Conservation (phyloP, 345 rosid species). For the Populus euphratica region DNA sequence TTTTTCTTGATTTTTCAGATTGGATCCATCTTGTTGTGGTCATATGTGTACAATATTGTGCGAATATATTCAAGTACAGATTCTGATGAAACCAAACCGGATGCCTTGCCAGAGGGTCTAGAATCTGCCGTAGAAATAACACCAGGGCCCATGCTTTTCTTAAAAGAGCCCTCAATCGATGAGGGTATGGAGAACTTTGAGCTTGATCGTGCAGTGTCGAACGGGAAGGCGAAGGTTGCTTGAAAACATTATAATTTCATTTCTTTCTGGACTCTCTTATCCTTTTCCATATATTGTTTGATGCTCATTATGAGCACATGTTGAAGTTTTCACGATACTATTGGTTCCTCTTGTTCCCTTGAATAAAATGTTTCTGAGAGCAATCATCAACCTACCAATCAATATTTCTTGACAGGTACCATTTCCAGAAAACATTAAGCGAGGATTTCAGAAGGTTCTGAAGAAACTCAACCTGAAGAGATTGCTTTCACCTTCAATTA, state of each 20-base stretch:
- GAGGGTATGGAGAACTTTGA: slow-evolving; percentile 6
- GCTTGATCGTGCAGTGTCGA: slow-evolving; percentile 6
- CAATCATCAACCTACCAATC: not conserved
- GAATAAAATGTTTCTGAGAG: not conserved
- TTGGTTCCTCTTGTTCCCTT: not conserved
- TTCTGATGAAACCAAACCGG: slow-evolving; percentile 5
- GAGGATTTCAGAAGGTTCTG: not conserved
- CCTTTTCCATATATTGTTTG: not conserved
- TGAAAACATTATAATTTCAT: not conserved
- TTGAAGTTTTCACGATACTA: not conserved
- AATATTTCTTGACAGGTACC: slow-evolving; percentile 19
- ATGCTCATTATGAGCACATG: not conserved
- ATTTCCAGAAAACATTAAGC: slow-evolving; percentile 17
- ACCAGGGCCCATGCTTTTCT: slow-evolving; percentile 22
- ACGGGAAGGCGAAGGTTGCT: slow-evolving; percentile 4
- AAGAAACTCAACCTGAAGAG: slow-evolving; percentile 26
- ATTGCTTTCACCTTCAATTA: slow-evolving; percentile 39
- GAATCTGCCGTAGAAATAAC: slow-evolving; percentile 7
- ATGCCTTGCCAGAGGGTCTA: not conserved
- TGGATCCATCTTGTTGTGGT: slow-evolving; percentile 47
- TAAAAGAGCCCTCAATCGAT: not conserved
- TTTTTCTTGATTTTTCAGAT: slow-evolving; percentile 26
- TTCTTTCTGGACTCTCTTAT: not conserved
- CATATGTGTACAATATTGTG: slow-evolving; percentile 43
- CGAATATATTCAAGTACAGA: slow-evolving; percentile 25